Base-by-base conservation (phyloP, 73 alveolate genomes). In the Uronychia setigera region DNA sequence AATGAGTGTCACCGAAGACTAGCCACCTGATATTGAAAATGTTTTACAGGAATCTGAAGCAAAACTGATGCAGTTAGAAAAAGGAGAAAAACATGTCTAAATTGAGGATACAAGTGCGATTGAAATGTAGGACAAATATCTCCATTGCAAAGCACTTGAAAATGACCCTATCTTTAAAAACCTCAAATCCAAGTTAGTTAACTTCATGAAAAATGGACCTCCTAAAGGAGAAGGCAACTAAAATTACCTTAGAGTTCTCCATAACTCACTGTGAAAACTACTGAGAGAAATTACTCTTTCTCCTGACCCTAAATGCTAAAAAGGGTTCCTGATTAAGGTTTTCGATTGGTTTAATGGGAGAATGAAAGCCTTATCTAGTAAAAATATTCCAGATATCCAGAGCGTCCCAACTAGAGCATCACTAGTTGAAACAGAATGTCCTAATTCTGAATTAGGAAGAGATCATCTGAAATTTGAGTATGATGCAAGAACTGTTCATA, bases 21-120 rank as follows among this genome's bases (percentile, higher is more conserved):
- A n/a, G n/a, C n/a, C n/a, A n/a, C n/a, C n/a, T n/a, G n/a, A n/a
- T n/a, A n/a, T n/a, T n/a, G n/a, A n/a, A n/a, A n/a, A n/a, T n/a
- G n/a, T n/a, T n/a, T n/a, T n/a, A n/a, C n/a, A n/a, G n/a, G n/a
- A n/a, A n/a, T n/a, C n/a, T n/a, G n/a, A n/a, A n/a, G n/a, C n/a
- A n/a, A n/a, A n/a, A n/a, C n/a, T n/a, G n/a, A n/a, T n/a, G n/a
- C n/a, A n/a, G n/a, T n/a, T n/a, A n/a, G n/a, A n/a, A n/a, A n/a
- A n/a, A n/a, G n/a, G n/a, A n/a, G n/a, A n/a, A n/a, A n/a, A n/a
- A n/a, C n/a, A n/a, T n/a, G n/a, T n/a, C n/a, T n/a, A n/a, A n/a
- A n/a, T 89, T 97, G 99, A 31, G 99, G 99, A 59, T 99, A 99
- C 92, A 97, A 88, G 96, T 97, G 96, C 91, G 67, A 46, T 5